Percentiles rank a stretch among this genome's conserved stretches.
These are phyloP conservation scores for Ampelocalamus luodianensis DNA, from an alignment of 176 grass and related monocot species.

Conservation along the genomic window DNA sequence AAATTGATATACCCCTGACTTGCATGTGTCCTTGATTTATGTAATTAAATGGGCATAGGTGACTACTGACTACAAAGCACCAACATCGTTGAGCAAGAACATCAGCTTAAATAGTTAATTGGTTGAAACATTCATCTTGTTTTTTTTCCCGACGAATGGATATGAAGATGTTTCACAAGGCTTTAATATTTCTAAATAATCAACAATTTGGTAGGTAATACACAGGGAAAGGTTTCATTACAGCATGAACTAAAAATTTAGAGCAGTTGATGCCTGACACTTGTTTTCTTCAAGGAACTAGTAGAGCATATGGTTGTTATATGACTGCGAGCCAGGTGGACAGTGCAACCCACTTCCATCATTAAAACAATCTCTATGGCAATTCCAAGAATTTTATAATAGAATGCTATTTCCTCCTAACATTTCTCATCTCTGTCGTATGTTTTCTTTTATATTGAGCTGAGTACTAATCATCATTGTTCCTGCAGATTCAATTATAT, in stretches of 20 bases:
- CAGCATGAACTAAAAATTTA: conserved; percentile 1
- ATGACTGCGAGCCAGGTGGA: background rate
- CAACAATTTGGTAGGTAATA: conserved; percentile 5
- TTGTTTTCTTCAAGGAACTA: conserved; percentile 20
- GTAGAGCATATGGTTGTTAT: background rate
- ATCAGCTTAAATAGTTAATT: conserved; percentile 15
- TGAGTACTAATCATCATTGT: conserved; percentile 11
- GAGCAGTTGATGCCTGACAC: background rate
- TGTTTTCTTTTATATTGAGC: conserved; percentile 14
- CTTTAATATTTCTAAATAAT: conserved; percentile 9
- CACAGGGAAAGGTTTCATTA: background rate
- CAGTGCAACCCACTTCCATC: background rate
- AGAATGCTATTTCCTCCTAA: conserved; percentile 3
- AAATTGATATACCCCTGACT: background rate
- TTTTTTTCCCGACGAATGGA: background rate
- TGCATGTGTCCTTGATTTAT: background rate
- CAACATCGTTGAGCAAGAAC: background rate
- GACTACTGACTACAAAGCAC: background rate
- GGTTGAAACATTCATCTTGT: conserved; percentile 1
- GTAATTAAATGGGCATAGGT: background rate
- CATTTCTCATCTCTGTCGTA: background rate
- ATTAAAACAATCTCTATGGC: background rate
- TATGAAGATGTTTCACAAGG: background rate
- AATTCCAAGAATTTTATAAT: conserved; percentile 8
- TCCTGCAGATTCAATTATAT: conserved; percentile 96